These are phyloP conservation scores for Irpex sp. DNA, from an alignment of 1,284 basidiomycete genomes.

Conservation along the genomic window DNA sequence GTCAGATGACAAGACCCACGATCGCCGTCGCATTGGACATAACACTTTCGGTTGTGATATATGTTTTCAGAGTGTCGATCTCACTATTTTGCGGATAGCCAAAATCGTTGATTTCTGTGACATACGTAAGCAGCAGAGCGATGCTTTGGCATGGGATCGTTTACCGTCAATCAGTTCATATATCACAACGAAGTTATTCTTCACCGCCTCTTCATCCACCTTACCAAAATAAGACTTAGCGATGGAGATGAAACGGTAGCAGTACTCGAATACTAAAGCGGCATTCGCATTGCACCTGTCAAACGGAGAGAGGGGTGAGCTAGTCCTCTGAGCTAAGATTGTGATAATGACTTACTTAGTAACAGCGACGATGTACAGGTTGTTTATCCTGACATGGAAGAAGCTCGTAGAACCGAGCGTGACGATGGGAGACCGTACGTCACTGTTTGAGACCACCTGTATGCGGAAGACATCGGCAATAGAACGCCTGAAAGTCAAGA, in stretches of 20 bases:
- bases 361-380: slow-evolving; percentile 91
- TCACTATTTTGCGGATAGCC: slow-evolving; percentile 99
- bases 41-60: slow-evolving; percentile 97
- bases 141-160: slow-evolving; percentile 2
- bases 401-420: slow-evolving; percentile 97
- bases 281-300: slow-evolving; percentile 92
- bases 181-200: slow-evolving; percentile 98
- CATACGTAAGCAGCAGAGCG: not conserved
- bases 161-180: slow-evolving; percentile 94
- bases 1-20: slow-evolving; percentile 40
- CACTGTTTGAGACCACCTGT: slow-evolving; percentile 96
- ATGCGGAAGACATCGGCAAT: slow-evolving; percentile 97
- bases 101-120: slow-evolving; percentile 93
- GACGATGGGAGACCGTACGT: slow-evolving; percentile 95
- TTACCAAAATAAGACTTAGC: slow-evolving; percentile 96
- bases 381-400: slow-evolving; percentile 95
- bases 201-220: slow-evolving; percentile 95
- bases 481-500: slow-evolving; percentile 69
- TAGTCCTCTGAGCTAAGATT: not conserved
- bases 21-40: slow-evolving; percentile 80
- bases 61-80: slow-evolving; percentile 95
- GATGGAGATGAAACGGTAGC: slow-evolving; percentile 94
- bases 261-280: slow-evolving; percentile 96
- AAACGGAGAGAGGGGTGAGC: not conserved
- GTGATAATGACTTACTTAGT: slow-evolving; percentile 71